A percentile compares a stretch with the other conserved stretches of the same genome.
phyloP scores from a whole-genome alignment of 768 basidiomycete species.

The Gloeostereum incarnatum region DNA sequence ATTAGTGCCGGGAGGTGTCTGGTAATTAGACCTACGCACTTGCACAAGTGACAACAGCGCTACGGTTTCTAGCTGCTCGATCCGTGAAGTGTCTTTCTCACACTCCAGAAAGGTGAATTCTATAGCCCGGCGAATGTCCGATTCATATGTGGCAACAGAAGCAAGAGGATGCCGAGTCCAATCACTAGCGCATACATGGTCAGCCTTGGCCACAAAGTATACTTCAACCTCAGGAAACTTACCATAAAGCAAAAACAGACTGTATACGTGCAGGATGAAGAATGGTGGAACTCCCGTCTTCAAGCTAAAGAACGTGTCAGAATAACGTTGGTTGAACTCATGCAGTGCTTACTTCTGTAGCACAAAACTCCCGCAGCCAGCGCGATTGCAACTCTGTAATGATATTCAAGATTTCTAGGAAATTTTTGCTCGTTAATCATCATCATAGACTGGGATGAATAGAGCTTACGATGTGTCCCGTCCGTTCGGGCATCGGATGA shows the following conservation, averaged over 20 bases:
- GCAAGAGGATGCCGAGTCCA: constrained; percentile 26
- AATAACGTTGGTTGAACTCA: background rate
- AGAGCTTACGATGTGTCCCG: too few species aligned
- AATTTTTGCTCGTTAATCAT: too few species aligned
- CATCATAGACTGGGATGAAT: too few species aligned
- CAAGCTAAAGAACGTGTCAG: constrained; percentile 5
- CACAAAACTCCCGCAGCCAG: constrained; percentile 49
- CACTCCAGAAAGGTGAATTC: constrained; percentile 29
- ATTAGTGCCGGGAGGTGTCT: background rate
- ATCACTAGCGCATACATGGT: constrained; percentile 34
- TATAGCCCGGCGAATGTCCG: constrained; percentile 25
- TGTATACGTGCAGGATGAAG: constrained; percentile 35
- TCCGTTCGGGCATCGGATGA: too few species aligned
- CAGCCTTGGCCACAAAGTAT: too few species aligned
- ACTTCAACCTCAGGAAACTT: too few species aligned
- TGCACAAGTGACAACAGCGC: constrained; percentile 29
- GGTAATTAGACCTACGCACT: constrained; percentile 20
- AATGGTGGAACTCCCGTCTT: constrained; percentile 13
- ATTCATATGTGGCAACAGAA: constrained; percentile 27
- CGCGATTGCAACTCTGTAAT: constrained; percentile 27
- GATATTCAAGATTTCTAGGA: constrained; percentile 19
- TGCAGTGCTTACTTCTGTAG: constrained; percentile 3
- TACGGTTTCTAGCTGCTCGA: constrained; percentile 30
- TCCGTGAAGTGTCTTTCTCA: constrained; percentile 23
- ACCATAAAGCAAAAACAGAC: constrained; percentile 30